Evolutionary conservation across 176 grass and related monocot genomes (phyloP).

Genomic region (Musa troglodytarum): DNA sequence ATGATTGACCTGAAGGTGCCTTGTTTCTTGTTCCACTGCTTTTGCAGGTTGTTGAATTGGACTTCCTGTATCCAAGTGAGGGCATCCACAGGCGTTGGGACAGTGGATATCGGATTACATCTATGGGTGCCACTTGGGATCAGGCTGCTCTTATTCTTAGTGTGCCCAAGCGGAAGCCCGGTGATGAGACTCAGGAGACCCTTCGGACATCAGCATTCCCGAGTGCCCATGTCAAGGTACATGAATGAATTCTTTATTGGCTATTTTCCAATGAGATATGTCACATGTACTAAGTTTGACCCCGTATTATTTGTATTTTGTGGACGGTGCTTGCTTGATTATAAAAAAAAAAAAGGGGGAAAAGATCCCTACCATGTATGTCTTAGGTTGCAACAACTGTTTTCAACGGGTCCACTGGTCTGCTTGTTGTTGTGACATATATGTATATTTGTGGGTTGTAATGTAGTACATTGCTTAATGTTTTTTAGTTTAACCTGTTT

Average conservation of each 20-base stretch:
- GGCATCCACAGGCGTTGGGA: constrained; percentile 15
- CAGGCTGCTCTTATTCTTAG: constrained; percentile 18
- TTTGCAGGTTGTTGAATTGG: constrained; percentile 15
- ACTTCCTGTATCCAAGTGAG: constrained; percentile 14
- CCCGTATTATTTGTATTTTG: neutral
- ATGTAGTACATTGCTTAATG: no score
- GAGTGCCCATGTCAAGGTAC: constrained; percentile 17
- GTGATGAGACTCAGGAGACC: constrained; percentile 13
- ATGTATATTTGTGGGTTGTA: no score
- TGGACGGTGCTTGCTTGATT: no score
- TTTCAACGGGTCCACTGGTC: neutral
- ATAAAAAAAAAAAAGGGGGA: no score
- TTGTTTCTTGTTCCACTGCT: neutral
- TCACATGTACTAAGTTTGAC: neutral
- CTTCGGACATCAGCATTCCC: constrained; percentile 16
- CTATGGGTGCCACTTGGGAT: constrained; percentile 16
- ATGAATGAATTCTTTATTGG: neutral
- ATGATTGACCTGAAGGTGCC: neutral
- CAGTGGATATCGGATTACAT: constrained; percentile 12
- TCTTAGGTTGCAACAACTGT: neutral
- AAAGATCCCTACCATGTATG: neutral
- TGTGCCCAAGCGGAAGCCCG: constrained; percentile 16
- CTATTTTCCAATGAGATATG: neutral
- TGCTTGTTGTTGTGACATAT: no score
- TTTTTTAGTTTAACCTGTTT: neutral